phyloP scores from a whole-genome alignment of 345 rosid species.

The Cochlearia excelsa region DNA sequence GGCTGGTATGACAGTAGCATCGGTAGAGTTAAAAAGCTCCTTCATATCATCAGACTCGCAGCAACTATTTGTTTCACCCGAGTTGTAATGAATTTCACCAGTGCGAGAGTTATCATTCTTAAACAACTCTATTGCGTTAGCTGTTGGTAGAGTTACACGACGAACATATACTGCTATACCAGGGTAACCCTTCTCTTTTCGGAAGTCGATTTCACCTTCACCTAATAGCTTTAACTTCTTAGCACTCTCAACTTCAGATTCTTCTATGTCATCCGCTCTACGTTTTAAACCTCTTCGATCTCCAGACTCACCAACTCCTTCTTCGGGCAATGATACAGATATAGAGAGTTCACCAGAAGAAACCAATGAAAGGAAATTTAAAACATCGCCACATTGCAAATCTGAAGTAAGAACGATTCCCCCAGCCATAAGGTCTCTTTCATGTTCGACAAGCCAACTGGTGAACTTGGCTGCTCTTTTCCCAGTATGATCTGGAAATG shows the following conservation, averaged over 20 bases:
- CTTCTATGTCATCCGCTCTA: constrained; percentile 57
- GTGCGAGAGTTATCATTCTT: constrained; percentile 43
- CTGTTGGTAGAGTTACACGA: constrained; percentile 43
- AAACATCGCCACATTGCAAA: constrained; percentile 89
- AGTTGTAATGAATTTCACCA: constrained; percentile 33
- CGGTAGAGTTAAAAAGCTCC: constrained; percentile 40
- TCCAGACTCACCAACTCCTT: constrained; percentile 93
- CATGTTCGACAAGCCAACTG: constrained; percentile 59
- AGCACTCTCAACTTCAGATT: constrained; percentile 43
- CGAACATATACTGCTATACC: constrained; percentile 60
- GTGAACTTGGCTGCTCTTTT: constrained; percentile 76
- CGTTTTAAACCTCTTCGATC: constrained; percentile 75
- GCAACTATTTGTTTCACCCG: constrained; percentile 33
- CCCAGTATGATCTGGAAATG: constrained; percentile 77
- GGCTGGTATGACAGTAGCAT: constrained; percentile 37
- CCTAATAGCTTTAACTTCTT: constrained; percentile 58
- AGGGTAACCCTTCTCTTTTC: constrained; percentile 94
- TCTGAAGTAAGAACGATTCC: constrained; percentile 56
- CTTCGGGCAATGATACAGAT: constrained; percentile 67
- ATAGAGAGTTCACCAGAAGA: constrained; percentile 71
- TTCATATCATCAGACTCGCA: constrained; percentile 37
- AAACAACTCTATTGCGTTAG: constrained; percentile 51
- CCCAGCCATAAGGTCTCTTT: constrained; percentile 54
- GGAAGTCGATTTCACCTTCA: constrained; percentile 75
- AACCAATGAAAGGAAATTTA: constrained; percentile 69